Base-by-base conservation (phyloP, 176 grass and related monocot species). In the Rhynchospora tenuis region DNA sequence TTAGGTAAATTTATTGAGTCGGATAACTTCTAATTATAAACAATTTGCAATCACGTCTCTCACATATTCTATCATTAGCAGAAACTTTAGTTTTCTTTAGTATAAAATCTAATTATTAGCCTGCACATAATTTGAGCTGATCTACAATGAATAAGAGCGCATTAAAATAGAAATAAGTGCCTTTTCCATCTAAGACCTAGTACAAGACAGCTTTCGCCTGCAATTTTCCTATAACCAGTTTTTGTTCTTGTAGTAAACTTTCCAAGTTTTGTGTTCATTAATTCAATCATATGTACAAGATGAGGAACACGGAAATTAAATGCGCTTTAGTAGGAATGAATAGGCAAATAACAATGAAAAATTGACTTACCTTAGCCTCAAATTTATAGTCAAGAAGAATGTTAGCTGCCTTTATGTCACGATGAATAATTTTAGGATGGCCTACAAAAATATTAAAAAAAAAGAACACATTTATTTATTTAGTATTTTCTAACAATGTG, bases 351-450 rank as follows among this genome's bases (percentile, higher is more conserved):
- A 64, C 9, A 50, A 24, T 84, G 14, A 88, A 85, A 72, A 14
- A 28, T 87, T 26, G 51, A 24, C 58, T n/a, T 74, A 96, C 93
- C 93, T 88, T 89, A 70, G 93, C 87, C 92, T 96, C 93, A 86
- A 93, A 96, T 65, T 96, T 93, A 79, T 91, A 89, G 79, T 96
- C 93, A 84, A 96, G 85, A 89, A 96, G 93, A 91, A 96, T 96
- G 75, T 96, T 96, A 79, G 93, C 76, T 84, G 87, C 83, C 85
- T 96, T 96, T 86, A 96, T 96, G 80, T 96, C 93, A 87, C 93
- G 93, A 48, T 96, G 93, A 45, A 96, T 93, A 74, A 96, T 96
- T 85, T 96, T 96, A 28, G 93, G 93, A 88, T 96, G 91, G 67
- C 93, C 93, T 96, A 82, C 70, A 23, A 89, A n/a, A n/a, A n/a